Base-by-base conservation (phyloP, 164 flowering plant genomes). In the Aristolochia contorta region DNA sequence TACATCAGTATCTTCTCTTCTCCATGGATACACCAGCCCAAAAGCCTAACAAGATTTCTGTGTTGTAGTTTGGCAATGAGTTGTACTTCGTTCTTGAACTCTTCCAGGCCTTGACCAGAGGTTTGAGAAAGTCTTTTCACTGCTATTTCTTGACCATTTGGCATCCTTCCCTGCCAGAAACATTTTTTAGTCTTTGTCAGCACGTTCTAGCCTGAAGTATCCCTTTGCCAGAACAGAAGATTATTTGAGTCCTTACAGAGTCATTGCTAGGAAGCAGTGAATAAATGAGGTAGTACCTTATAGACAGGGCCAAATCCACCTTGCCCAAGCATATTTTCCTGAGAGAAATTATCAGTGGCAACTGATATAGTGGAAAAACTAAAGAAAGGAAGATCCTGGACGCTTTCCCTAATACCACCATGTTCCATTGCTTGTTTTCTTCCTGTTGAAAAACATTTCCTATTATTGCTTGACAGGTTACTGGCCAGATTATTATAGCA, bases 1-100 rank as follows among this genome's bases (percentile, higher is more conserved):
- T 86, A 89, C 43, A 89, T 21, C 64, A 86, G 64, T 69, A 84
- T 75, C 66, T 73, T 86, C 55, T 89, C 96, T 64, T 84, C 91
- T 25, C 77, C 86, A 62, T 83, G 67, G 54, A 83, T 61, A 72
- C 89, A 82, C 61, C 78, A 83, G 4, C 96, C 96, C 16, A 89
- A 57, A 32, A 86, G 71, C 65, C 83, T 78, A 30, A 84, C 96
- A 13, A 89, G 81, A 76, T 89, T 89, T 66, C 79, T 67, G 68
- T 89, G 96, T 56, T 89, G 91, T 21, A 89, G 63, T 48, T 74
- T 76, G 2, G 46, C 22, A 33, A 58, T 58, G 1, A 58, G 27
- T 58, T 25, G 14, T n/a, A 58, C 50, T 21, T 58, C 61, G 45
- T 45, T 58, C 21, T 58, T 58, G 50, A 58, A 58, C 33, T 58